These are phyloP conservation scores for Gastrodia elata DNA, from an alignment of 106 monocot species.

Conservation along the genomic window DNA sequence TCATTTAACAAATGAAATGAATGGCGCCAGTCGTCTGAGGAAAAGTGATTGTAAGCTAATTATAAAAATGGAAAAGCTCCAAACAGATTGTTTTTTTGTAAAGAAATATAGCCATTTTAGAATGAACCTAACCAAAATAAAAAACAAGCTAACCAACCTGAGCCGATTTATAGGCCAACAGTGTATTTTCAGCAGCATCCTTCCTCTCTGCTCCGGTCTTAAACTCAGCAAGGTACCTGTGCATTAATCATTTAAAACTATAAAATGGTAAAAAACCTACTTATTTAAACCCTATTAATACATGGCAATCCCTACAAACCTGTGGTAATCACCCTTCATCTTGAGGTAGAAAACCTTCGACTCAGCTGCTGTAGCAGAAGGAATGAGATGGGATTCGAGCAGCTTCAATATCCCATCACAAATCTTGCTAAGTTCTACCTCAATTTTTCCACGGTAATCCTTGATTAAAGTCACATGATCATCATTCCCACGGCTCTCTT, in stretches of 20 bases:
- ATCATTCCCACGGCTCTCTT: constrained; percentile 43
- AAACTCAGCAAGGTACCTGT: constrained; percentile 45
- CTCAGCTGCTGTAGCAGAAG: constrained; percentile 29
- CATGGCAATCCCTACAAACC: constrained; percentile 11
- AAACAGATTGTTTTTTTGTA: too few relatives aligned
- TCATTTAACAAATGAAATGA: too few relatives aligned
- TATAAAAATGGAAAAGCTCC: too few relatives aligned
- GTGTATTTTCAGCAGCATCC: constrained; percentile 43
- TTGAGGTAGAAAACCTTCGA: constrained; percentile 51
- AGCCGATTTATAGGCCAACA: constrained; percentile 36
- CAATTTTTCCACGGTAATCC: constrained; percentile 43
- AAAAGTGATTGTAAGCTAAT: too few relatives aligned
- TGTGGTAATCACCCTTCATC: constrained; percentile 65
- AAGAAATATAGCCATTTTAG: too few relatives aligned
- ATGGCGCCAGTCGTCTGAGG: too few relatives aligned
- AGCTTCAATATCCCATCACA: constrained; percentile 45
- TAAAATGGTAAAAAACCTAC: not conserved
- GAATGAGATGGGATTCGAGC: constrained; percentile 46
- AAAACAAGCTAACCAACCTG: constrained; percentile 14
- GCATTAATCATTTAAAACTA: not conserved
- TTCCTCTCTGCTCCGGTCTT: constrained; percentile 42
- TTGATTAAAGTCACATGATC: constrained; percentile 37
- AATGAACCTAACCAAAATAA: not conserved
- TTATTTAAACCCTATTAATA: not conserved
- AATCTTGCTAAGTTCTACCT: constrained; percentile 40